Evolutionary conservation across 2,329 filamentous ascomycete genomes (phyloP).

Genomic region (Calonectria montana): DNA sequence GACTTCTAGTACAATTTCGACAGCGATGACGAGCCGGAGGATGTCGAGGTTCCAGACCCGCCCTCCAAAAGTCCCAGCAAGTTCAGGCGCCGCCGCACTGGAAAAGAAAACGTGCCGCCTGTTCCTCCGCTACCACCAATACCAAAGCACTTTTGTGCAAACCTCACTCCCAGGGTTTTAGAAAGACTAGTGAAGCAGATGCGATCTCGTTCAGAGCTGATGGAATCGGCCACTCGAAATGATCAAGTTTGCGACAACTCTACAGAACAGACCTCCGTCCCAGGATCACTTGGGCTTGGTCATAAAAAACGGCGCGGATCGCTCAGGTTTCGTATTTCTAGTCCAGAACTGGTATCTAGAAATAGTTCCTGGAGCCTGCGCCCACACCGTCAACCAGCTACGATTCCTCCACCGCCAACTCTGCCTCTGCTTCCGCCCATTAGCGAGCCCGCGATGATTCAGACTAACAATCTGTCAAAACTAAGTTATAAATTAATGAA

Average conservation of each 20-base stretch:
- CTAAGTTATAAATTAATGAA: slow-evolving; percentile 28
- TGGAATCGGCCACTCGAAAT: slow-evolving; percentile 9
- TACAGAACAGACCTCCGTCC: background rate
- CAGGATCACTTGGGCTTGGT: slow-evolving; percentile 12
- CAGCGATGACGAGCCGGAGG: slow-evolving; percentile 45
- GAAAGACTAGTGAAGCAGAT: slow-evolving; percentile 44
- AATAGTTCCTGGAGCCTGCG: background rate
- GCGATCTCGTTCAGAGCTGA: slow-evolving; percentile 35
- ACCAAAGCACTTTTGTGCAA: slow-evolving; percentile 42
- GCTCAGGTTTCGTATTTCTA: slow-evolving; percentile 41
- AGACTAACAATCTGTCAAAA: slow-evolving; percentile 1
- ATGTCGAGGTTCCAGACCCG: slow-evolving; percentile 19
- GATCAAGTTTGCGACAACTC: slow-evolving; percentile 2
- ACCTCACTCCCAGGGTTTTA: slow-evolving; percentile 40
- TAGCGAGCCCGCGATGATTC: background rate
- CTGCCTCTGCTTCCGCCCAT: background rate
- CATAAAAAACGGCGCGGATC: slow-evolving; percentile 24
- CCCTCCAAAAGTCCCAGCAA: slow-evolving; percentile 17
- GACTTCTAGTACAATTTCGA: slow-evolving; percentile 53
- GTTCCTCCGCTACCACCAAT: slow-evolving; percentile 47
- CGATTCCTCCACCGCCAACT: background rate
- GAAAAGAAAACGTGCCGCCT: slow-evolving; percentile 35
- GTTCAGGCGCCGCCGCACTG: background rate
- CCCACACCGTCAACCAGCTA: background rate
- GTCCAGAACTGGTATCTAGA: slow-evolving; percentile 30